Evolutionary conservation across 371 early-diverging fungal species (phyloP).

Genomic region (Nosema muscidifuracis): DNA sequence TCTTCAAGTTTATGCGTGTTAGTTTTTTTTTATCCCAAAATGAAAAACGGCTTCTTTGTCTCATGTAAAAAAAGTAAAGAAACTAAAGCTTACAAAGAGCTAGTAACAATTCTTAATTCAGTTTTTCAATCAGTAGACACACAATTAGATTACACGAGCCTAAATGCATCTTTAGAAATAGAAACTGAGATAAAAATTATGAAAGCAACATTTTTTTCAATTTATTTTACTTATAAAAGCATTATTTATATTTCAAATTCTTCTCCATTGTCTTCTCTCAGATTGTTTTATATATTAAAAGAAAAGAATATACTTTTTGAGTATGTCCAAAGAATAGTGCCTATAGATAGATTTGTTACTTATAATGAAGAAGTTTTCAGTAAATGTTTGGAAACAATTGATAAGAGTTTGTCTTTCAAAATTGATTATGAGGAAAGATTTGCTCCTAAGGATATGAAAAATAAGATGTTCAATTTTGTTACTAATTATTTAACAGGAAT

Average conservation of each 20-base stretch:
- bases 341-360: slow-evolving; percentile 19
- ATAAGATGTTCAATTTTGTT: slow-evolving; percentile 30
- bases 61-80: slow-evolving; percentile 38
- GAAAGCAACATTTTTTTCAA: slow-evolving; percentile 12
- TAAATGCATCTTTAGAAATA: slow-evolving; percentile 21
- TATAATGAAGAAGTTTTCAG: slow-evolving; percentile 18
- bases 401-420: slow-evolving; percentile 19
- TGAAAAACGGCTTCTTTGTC: slow-evolving; percentile 41
- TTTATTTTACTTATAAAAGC: slow-evolving; percentile 26
- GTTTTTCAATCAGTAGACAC: not conserved
- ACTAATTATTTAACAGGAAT: slow-evolving; percentile 1
- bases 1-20: no score
- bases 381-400: not conserved
- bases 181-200: slow-evolving; percentile 11
- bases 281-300: slow-evolving; percentile 12
- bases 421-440: slow-evolving; percentile 41
- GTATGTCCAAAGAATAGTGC: slow-evolving; percentile 31
- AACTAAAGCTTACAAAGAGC: slow-evolving; percentile 36
- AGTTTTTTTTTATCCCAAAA: slow-evolving; percentile 13
- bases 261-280: not conserved
- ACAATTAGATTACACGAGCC: not conserved
- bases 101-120: not conserved
- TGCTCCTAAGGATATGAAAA: slow-evolving; percentile 8
- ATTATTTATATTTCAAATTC: slow-evolving; percentile 23
- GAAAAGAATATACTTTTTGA: slow-evolving; percentile 3